Percentiles rank a stretch among this genome's conserved stretches.
Conservation (phyloP, 1,284 basidiomycete genomes). For the Fistulina hepatica region DNA sequence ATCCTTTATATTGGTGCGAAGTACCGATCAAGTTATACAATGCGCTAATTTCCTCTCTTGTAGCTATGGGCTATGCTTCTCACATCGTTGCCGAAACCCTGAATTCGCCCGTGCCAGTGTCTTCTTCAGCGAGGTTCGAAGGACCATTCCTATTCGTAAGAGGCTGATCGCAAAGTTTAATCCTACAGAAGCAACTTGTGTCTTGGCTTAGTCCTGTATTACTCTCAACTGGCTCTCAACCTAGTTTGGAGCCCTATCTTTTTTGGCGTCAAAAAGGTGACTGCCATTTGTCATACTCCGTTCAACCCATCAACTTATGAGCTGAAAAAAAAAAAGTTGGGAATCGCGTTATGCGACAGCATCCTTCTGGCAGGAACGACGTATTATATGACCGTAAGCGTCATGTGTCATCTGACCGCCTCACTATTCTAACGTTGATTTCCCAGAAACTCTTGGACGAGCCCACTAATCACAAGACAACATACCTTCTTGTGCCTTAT, state of each 20-base stretch:
- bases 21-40: slow-evolving; percentile 1
- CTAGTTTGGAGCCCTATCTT: slow-evolving; percentile 64
- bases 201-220: slow-evolving; percentile 55
- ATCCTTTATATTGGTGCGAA: slow-evolving; percentile 33
- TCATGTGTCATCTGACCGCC: background rate
- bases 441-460: slow-evolving; percentile 40
- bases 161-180: background rate
- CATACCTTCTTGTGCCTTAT: slow-evolving; percentile 51
- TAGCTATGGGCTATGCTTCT: slow-evolving; percentile 65
- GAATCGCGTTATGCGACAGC: slow-evolving; percentile 51
- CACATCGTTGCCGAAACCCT: slow-evolving; percentile 52
- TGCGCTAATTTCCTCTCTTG: slow-evolving; percentile 2
- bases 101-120: slow-evolving; percentile 35
- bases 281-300: slow-evolving; percentile 7
- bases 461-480: slow-evolving; percentile 38
- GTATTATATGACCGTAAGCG: slow-evolving; percentile 49
- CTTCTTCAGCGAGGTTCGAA: slow-evolving; percentile 30
- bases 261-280: slow-evolving; percentile 45
- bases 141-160: slow-evolving; percentile 1
- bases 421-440: background rate
- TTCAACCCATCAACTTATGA: background rate
- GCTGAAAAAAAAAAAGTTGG: slow-evolving; percentile 29
- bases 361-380: slow-evolving; percentile 48
- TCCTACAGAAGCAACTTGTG: slow-evolving; percentile 33
- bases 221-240: slow-evolving; percentile 60